Evolutionary conservation across 768 basidiomycete species (phyloP).

Genomic region (Dioszegia aurantiaca): DNA sequence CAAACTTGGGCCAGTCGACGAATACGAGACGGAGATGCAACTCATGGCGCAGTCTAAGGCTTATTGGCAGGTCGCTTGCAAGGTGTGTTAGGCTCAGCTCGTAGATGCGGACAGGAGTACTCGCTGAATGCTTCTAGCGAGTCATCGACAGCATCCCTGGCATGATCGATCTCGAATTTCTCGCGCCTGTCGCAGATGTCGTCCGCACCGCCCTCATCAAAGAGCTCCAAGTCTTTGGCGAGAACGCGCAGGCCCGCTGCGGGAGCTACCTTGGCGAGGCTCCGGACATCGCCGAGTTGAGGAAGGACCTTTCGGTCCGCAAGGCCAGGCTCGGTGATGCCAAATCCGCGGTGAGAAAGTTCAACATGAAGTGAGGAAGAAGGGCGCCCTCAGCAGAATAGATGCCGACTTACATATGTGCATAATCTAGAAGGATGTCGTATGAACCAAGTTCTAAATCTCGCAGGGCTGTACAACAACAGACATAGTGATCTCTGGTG

Average conservation of each 20-base stretch:
- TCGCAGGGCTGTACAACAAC: too few species aligned
- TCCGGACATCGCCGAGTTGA: conserved; percentile 11
- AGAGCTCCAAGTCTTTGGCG: conserved; percentile 48
- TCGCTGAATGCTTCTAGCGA: conserved; percentile 53
- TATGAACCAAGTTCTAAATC: too few species aligned
- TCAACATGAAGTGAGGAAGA: conserved; percentile 11
- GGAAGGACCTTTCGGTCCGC: conserved; percentile 21
- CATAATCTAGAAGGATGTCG: too few species aligned
- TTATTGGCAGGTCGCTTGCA: conserved; percentile 61
- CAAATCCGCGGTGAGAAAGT: conserved; percentile 11
- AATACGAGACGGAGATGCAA: conserved; percentile 56
- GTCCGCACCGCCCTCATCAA: conserved; percentile 50
- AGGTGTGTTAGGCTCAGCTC: conserved; percentile 51
- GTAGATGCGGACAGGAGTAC: too few species aligned
- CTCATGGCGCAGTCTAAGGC: conserved; percentile 62
- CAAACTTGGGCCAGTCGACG: conserved; percentile 5
- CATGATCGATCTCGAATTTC: conserved; percentile 57
- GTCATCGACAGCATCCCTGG: conserved; percentile 61
- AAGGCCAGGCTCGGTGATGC: conserved; percentile 5
- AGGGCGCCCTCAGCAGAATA: too few species aligned
- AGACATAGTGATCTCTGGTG: too few species aligned
- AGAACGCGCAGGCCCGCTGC: conserved; percentile 28
- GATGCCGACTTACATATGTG: too few species aligned
- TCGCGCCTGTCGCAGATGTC: conserved; percentile 54
- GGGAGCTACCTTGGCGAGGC: conserved; percentile 50